Conservation (phyloP, 768 basidiomycete species). For the Mycena filopes region DNA sequence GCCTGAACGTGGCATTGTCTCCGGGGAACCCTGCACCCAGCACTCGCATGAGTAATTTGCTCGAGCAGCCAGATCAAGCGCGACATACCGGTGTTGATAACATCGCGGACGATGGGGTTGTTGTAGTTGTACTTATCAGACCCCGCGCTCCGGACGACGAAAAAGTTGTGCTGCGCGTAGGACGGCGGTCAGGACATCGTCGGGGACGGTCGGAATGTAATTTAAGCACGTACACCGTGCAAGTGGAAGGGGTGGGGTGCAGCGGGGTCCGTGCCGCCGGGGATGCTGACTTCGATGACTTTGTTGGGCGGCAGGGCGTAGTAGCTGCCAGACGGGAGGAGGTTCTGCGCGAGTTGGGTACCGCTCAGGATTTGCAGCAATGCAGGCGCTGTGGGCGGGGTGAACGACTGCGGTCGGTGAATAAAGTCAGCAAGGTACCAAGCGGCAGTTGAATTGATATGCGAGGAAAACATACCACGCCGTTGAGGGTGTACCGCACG, state of each 20-base stretch:
- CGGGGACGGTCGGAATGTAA: not conserved
- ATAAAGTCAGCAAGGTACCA: not conserved
- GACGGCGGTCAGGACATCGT: not conserved
- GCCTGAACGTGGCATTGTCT: slow-evolving; percentile 29
- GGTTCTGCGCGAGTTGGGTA: slow-evolving; percentile 43
- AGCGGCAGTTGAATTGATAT: not conserved
- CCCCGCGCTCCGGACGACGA: slow-evolving; percentile 44
- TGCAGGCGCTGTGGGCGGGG: slow-evolving; percentile 51
- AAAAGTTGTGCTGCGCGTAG: slow-evolving; percentile 40
- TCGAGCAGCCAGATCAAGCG: too few species aligned
- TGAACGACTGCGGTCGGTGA: slow-evolving; percentile 34
- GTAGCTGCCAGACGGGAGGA: slow-evolving; percentile 47
- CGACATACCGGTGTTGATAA: slow-evolving; percentile 21
- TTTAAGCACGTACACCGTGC: slow-evolving; percentile 24
- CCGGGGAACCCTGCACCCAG: slow-evolving; percentile 2
- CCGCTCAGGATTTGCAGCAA: slow-evolving; percentile 58
- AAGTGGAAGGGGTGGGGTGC: slow-evolving; percentile 30
- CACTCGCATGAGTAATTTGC: not conserved
- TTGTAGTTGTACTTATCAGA: slow-evolving; percentile 39
- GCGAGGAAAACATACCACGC: slow-evolving; percentile 27
- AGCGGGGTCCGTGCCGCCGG: slow-evolving; percentile 33
- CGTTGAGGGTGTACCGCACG: slow-evolving; percentile 45
- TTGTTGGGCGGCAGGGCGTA: slow-evolving; percentile 52
- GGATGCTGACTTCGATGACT: slow-evolving; percentile 52
- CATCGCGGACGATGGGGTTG: slow-evolving; percentile 49